Conservation (phyloP, 306 rosid species). For the Cicer chorassanicum region DNA sequence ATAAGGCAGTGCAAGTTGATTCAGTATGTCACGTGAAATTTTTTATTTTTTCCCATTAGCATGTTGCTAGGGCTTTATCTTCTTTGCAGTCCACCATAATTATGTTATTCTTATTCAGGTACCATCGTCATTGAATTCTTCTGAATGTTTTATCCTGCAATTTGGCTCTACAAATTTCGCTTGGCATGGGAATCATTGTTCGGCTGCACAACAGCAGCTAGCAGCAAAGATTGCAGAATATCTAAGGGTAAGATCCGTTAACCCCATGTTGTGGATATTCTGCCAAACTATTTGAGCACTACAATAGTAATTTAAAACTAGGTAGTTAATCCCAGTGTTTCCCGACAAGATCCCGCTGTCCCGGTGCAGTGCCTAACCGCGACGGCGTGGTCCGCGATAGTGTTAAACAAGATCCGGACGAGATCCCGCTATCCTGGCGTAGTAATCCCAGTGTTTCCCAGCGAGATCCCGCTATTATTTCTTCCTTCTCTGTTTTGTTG, state of each 20-base stretch:
- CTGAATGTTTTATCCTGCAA: constrained; percentile 84
- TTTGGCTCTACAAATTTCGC: constrained; percentile 75
- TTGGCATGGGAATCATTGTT: constrained; percentile 89
- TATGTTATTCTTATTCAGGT: constrained; percentile 62
- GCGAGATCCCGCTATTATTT: too few species aligned
- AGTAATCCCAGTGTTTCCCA: too few species aligned
- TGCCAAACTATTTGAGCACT: constrained; percentile 29
- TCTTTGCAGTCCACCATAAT: constrained; percentile 15
- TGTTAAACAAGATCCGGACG: too few species aligned
- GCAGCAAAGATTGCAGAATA: constrained; percentile 88
- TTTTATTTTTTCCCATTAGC: constrained; percentile 22
- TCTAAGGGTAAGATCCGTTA: constrained; percentile 67
- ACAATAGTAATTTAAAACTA: constrained; percentile 13
- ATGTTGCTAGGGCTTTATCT: constrained; percentile 27
- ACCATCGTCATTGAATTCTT: constrained; percentile 83
- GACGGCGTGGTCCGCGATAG: too few species aligned
- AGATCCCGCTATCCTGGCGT: too few species aligned
- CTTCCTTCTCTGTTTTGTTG: too few species aligned
- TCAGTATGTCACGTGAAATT: constrained; percentile 60
- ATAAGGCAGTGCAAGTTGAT: constrained; percentile 85
- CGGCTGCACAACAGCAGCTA: constrained; percentile 83
- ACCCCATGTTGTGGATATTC: constrained; percentile 20
- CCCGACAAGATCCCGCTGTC: too few species aligned
- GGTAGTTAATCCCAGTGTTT: too few species aligned
- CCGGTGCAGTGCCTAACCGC: too few species aligned